Base-by-base conservation (phyloP, 768 basidiomycete species). In the Boletus speciosus region DNA sequence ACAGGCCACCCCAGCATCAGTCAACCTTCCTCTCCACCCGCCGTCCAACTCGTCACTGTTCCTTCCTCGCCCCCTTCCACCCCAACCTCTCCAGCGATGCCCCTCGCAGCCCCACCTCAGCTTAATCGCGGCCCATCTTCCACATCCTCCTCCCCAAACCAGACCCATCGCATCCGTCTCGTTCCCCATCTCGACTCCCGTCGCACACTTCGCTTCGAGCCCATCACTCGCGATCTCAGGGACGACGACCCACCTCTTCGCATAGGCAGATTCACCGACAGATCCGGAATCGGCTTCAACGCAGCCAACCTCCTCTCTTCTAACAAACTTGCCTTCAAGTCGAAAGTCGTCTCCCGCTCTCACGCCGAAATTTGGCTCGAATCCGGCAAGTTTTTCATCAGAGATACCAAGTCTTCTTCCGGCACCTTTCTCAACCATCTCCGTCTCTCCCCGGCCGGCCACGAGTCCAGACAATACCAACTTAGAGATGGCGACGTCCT, bases 351-450 rank as follows among this genome's bases (percentile, higher is more conserved):
- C 64, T 91, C 88, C 38, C 80, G 96, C 37, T 85, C 88, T 1
- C 96, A 98, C 68, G 96, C 96, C 0, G 96, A 98, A 78, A 85
- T 98, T 34, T 97, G 93, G 93, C 78, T 83, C 50, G 86, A 88
- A 56, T 56, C 61, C 0, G 79, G 79, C 15, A 80, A 84, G 68
- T 97, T 98, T 70, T 93, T 79, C 68, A 88, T 99, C 64, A 82
- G 82, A 49, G 96, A 98, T 68, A 96, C 93, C 21, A 91, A 93
- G 70, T 87, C 84, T 39, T 88, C 85, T 46, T 88, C 86, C 0
- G 96, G 96, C 25, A 99, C 96, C 1, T 98, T 98, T 68, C 77
- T 98, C 57, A 99, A 99, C 70, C 95, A 98, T 67, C 84, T 95
- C 50, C 74, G 95, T 43, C 78, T 98, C n/a, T 85, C 85, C 36